Evolutionary conservation across 2,329 filamentous ascomycete genomes (phyloP), one percentile per base, ranked within the genome.

Genomic region (Alternaria sp.): DNA sequence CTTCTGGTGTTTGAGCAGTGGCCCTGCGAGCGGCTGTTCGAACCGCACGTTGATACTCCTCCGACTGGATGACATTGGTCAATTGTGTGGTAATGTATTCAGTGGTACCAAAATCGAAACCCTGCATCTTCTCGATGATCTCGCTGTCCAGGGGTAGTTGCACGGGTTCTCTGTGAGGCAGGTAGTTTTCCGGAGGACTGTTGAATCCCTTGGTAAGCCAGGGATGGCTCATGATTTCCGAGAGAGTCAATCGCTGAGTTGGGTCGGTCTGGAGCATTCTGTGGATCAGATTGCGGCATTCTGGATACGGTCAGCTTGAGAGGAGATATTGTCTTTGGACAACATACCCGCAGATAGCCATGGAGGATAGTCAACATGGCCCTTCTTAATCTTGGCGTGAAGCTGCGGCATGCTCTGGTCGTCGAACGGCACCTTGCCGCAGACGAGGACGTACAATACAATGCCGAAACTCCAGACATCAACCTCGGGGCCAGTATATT

Each of bases 401-500:
- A 99, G 84, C 65, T 96, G 94, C 36, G 94, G 95, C 93, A 99
- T 99, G 81, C 94, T 97, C 81, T 99, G 95, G 75, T 99, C 95
- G 76, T 99, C 95, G 74, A 99, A 99, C 0, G 95, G 95, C 4
- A 99, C 95, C 79, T 98, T 98, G 53, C 95, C 95, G 75, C 95
- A 98, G 4, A 98, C 95, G 63, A 99, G 81, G 59, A 99, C 95
- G 72, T 98, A 99, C 14, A 99, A 86, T 12, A 99, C 95, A 70
- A 99, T 97, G 22, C 95, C 95, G 79, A 98, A 98, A 81, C 95
- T 98, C 95, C 95, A 99, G 1, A 98, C 88, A 75, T 99, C 95
- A 28, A 99, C 95, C 76, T 99, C 95, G 0, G 95, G 95, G 0
- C 95, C 95, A 1, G 92, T 96, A 75, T 99, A 99, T 59, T 94